phyloP scores from a whole-genome alignment of 2,329 filamentous ascomycete species.

The Fonsecaea erecta region DNA sequence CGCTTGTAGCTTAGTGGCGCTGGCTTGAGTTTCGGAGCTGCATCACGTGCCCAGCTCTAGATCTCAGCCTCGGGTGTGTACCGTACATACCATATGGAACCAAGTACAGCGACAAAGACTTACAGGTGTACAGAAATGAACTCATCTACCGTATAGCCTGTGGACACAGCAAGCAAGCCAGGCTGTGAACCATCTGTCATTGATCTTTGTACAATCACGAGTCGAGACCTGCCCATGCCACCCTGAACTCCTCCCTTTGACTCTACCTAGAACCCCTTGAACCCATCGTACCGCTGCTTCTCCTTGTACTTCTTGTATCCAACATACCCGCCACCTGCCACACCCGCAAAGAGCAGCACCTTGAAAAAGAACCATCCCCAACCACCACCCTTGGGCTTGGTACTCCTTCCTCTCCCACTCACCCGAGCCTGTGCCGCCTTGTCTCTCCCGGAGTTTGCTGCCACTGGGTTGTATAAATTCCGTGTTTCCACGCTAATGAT shows the following conservation, averaged over 20 bases:
- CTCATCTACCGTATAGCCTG: not conserved
- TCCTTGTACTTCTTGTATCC: conserved; percentile 83
- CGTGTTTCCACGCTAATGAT: conserved; percentile 84
- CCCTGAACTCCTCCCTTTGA: not conserved
- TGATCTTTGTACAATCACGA: conserved; percentile 19
- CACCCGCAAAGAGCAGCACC: conserved; percentile 73
- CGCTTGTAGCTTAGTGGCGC: not conserved
- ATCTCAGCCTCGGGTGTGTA: not conserved
- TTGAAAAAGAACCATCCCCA: conserved; percentile 81
- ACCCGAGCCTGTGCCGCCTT: conserved; percentile 33
- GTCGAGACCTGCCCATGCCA: conserved; percentile 4
- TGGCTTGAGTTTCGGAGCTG: not conserved
- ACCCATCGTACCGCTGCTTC: conserved; percentile 51
- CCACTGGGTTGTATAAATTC: conserved; percentile 75
- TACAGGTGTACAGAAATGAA: not conserved
- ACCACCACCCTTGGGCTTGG: conserved; percentile 50
- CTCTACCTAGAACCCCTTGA: conserved; percentile 29
- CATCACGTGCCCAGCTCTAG: not conserved
- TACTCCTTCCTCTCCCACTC: conserved; percentile 37
- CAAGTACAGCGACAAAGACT: not conserved
- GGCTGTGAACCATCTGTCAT: not conserved
- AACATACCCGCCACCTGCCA: conserved; percentile 75
- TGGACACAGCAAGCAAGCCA: not conserved
- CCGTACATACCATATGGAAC: too few species aligned
- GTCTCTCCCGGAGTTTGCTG: conserved; percentile 37